A percentile compares a stretch with the other conserved stretches of the same genome.
phyloP scores from a whole-genome alignment of 805 yeast species.

The Monosporozyma unispora region DNA sequence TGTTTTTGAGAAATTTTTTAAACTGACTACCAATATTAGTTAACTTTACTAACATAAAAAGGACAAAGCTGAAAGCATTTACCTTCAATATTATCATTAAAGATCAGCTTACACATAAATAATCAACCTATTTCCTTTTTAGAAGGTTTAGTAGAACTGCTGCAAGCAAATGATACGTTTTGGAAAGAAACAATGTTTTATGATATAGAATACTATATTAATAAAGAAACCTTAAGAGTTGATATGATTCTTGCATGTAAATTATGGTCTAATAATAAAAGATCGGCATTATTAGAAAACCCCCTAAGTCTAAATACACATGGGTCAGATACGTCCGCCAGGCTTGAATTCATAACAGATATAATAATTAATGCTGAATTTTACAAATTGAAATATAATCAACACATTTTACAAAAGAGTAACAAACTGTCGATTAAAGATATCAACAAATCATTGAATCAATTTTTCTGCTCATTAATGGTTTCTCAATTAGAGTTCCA shows the following conservation, averaged over 20 bases:
- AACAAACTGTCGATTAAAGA: neutral
- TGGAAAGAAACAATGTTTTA: neutral
- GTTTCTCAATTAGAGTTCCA: constrained; percentile 29
- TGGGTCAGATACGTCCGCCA: neutral
- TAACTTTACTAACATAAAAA: neutral
- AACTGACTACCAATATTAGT: neutral
- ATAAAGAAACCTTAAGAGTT: neutral
- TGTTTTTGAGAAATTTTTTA: too few relatives aligned
- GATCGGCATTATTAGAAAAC: neutral
- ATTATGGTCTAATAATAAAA: neutral
- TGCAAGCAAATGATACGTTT: neutral
- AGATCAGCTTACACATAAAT: neutral
- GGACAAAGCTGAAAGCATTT: too few relatives aligned
- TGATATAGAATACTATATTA: neutral
- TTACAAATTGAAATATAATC: neutral
- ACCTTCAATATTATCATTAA: too few relatives aligned
- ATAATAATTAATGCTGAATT: constrained; percentile 2
- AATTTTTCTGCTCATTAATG: constrained; percentile 21
- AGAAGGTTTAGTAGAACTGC: neutral
- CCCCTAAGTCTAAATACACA: neutral
- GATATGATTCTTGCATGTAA: neutral
- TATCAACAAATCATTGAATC: constrained; percentile 15
- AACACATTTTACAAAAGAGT: neutral
- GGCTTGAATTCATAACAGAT: neutral
- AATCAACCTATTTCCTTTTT: neutral